A percentile compares a stretch with the other conserved stretches of the same genome.
Evolutionary conservation across 768 basidiomycete species (phyloP).

Genomic region (Exidia glandulosa): DNA sequence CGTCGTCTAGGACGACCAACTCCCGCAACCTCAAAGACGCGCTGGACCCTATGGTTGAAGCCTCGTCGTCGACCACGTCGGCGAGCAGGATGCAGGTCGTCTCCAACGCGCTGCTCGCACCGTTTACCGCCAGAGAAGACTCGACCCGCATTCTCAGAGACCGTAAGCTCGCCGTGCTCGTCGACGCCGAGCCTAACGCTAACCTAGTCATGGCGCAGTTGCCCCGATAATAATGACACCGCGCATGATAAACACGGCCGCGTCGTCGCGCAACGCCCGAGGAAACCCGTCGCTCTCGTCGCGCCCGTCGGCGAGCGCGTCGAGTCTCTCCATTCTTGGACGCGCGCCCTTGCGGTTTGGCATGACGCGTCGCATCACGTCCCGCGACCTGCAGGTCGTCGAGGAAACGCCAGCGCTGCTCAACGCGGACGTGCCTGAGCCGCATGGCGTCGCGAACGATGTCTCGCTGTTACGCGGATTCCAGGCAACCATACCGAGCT

Average conservation of each 20-base stretch:
- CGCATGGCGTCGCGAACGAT: conserved; percentile 54
- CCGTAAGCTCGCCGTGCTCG: conserved; percentile 33
- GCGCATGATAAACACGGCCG: conserved; percentile 60
- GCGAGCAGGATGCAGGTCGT: conserved; percentile 44
- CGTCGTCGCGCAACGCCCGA: conserved; percentile 30
- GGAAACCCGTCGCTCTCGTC: conserved; percentile 20
- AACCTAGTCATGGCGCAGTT: conserved; percentile 31
- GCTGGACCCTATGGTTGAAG: conserved; percentile 23
- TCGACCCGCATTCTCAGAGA: conserved; percentile 66
- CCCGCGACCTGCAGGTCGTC: conserved; percentile 72
- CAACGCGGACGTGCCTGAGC: conserved; percentile 59
- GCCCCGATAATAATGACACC: conserved; percentile 89
- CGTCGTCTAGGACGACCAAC: neutral
- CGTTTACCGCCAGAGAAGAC: conserved; percentile 45
- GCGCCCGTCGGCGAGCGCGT: conserved; percentile 18
- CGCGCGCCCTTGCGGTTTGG: conserved; percentile 65
- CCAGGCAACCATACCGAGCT: conserved; percentile 87
- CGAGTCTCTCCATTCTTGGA: conserved; percentile 53
- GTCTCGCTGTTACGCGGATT: conserved; percentile 85
- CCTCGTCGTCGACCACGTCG: conserved; percentile 10
- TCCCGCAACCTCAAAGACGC: conserved; percentile 19
- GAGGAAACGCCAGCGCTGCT: conserved; percentile 75
- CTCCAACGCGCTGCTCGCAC: conserved; percentile 60
- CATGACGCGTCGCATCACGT: conserved; percentile 59
- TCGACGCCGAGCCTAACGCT: neutral